Conservation (phyloP, 352 stramenopile species). For the Pythium dissotocum region DNA sequence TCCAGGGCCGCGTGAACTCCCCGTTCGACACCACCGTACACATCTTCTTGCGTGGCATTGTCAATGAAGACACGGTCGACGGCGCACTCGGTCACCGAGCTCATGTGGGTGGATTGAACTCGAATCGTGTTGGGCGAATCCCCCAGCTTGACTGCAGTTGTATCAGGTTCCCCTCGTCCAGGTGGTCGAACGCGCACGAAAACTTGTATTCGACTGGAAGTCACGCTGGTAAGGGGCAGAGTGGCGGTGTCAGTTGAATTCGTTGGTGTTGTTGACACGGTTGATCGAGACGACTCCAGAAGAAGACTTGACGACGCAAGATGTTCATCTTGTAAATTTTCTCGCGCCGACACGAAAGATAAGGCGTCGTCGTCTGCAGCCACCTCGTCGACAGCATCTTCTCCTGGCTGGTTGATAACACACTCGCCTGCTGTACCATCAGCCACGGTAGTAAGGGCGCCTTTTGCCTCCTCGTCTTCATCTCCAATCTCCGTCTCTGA, state of each 20-base stretch:
- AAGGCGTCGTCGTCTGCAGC: neutral
- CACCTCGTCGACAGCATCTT: neutral
- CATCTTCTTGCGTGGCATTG: constrained; percentile 62
- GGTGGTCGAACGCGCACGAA: constrained; percentile 68
- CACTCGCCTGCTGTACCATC: neutral
- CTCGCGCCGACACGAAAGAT: neutral
- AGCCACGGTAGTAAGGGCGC: neutral
- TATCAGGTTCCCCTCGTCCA: constrained; percentile 17
- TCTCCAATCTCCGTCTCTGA: neutral
- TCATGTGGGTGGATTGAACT: constrained; percentile 14
- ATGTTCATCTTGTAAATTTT: neutral
- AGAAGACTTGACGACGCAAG: neutral
- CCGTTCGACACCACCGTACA: constrained; percentile 72
- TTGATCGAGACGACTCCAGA: neutral
- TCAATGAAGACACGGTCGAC: constrained; percentile 80
- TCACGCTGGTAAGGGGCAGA: neutral
- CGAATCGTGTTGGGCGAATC: constrained; percentile 32
- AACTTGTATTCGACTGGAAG: constrained; percentile 53
- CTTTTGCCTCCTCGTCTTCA: constrained; percentile 7
- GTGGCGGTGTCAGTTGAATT: neutral
- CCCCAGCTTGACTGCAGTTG: constrained; percentile 38
- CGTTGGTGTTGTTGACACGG: neutral
- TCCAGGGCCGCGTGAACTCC: constrained; percentile 68
- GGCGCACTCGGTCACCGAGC: constrained; percentile 53
- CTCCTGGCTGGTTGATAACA: neutral